phyloP scores from a whole-genome alignment of 306 rosid genomes.

The Pterocarpus macrocarpus region DNA sequence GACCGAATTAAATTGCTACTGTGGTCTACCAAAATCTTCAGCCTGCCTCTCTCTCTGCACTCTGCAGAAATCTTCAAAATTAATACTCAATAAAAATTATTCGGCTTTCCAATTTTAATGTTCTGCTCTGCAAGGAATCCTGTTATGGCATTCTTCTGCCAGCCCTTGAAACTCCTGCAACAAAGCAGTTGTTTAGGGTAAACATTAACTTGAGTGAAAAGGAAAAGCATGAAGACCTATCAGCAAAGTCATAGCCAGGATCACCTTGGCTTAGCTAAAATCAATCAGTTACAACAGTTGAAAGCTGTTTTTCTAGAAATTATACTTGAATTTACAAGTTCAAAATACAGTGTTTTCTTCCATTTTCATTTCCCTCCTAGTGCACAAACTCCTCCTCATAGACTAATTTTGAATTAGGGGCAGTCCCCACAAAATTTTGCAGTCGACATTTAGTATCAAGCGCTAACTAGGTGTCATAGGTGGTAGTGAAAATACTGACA shows the following conservation, averaged over 20 bases:
- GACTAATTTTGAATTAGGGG: constrained; percentile 25
- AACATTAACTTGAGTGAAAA: constrained; percentile 29
- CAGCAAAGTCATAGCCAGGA: neutral
- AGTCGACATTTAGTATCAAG: constrained; percentile 1
- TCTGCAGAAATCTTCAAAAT: constrained; percentile 41
- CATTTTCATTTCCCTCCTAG: neutral
- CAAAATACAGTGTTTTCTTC: neutral
- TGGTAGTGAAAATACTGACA: neutral
- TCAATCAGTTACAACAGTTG: constrained; percentile 1
- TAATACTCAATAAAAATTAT: constrained; percentile 64
- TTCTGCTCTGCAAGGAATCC: constrained; percentile 70
- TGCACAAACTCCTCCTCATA: constrained; percentile 5
- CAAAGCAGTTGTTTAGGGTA: constrained; percentile 24
- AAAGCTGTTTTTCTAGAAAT: constrained; percentile 1
- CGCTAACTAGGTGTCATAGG: neutral
- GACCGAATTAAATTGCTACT: constrained; percentile 31
- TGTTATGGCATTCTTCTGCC: constrained; percentile 93
- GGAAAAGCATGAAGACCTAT: constrained; percentile 14
- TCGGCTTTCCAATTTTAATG: constrained; percentile 77
- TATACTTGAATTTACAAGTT: neutral
- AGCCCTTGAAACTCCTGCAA: constrained; percentile 92
- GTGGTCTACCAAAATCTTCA: constrained; percentile 20
- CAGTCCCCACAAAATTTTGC: neutral
- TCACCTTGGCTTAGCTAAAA: constrained; percentile 18
- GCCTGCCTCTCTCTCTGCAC: neutral